A percentile compares a stretch with the other conserved stretches of the same genome.
Evolutionary conservation across 2,329 filamentous ascomycete genomes (phyloP).

Genomic region (Metarhizium robertsii): DNA sequence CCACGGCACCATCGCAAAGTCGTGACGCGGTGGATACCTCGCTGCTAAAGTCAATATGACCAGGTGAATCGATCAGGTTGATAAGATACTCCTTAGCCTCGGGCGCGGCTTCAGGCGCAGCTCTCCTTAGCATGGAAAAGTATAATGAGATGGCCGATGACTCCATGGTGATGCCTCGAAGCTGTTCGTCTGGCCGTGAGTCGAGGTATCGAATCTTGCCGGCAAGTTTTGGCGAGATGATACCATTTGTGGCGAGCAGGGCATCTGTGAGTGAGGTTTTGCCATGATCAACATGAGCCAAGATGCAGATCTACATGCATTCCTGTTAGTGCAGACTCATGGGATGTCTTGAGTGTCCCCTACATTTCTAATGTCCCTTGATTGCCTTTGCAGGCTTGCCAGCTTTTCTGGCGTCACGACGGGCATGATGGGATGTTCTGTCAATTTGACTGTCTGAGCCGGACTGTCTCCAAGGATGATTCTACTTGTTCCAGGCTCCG

Average conservation of each 20-base stretch:
- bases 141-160: slow-evolving; percentile 95
- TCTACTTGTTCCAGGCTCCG: neutral
- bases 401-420: slow-evolving; percentile 86
- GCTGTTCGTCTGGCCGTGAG: slow-evolving; percentile 90
- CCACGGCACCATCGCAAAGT: slow-evolving; percentile 87
- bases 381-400: slow-evolving; percentile 77
- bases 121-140: slow-evolving; percentile 80
- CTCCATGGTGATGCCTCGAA: slow-evolving; percentile 98
- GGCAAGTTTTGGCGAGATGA: slow-evolving; percentile 94
- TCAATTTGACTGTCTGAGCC: neutral
- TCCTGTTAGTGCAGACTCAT: neutral
- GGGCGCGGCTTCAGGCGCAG: slow-evolving; percentile 56
- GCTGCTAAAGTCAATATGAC: slow-evolving; percentile 97
- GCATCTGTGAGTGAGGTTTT: slow-evolving; percentile 97
- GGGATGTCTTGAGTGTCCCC: slow-evolving; percentile 18
- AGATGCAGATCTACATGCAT: slow-evolving; percentile 71
- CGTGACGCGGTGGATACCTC: slow-evolving; percentile 94
- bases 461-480: neutral
- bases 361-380: slow-evolving; percentile 89
- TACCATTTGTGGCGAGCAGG: slow-evolving; percentile 95
- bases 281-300: slow-evolving; percentile 95
- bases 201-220: slow-evolving; percentile 98
- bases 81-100: slow-evolving; percentile 84
- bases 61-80: slow-evolving; percentile 95
- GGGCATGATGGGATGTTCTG: slow-evolving; percentile 55